Conservation (phyloP, 2,329 filamentous ascomycete genomes). For the Stromatinia cepivora region DNA sequence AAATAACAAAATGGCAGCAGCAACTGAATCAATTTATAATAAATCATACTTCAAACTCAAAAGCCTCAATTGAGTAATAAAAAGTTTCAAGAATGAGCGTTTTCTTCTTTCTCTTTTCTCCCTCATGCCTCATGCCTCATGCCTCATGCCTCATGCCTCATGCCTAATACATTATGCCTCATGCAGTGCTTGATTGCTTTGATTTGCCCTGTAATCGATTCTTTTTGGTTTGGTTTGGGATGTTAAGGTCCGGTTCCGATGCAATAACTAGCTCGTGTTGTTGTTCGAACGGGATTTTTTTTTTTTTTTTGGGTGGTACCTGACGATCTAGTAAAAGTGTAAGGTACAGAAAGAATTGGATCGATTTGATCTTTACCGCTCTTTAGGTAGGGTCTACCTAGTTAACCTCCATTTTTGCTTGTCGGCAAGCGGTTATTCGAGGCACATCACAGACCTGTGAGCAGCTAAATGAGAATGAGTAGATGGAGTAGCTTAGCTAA, state of each 20-base stretch:
- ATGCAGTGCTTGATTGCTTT: slow-evolving; percentile 3
- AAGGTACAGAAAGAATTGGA: slow-evolving; percentile 6
- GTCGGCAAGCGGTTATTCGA: slow-evolving; percentile 20
- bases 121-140: background rate
- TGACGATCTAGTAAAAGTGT: slow-evolving; percentile 17
- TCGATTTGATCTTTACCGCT: slow-evolving; percentile 18
- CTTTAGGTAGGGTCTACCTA: slow-evolving; percentile 7
- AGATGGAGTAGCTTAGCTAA: background rate
- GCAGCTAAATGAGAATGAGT: background rate
- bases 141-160: background rate
- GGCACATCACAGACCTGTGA: slow-evolving; percentile 3
- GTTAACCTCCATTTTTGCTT: background rate
- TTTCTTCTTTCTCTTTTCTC: background rate
- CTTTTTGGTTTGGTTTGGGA: background rate
- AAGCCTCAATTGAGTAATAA: slow-evolving; percentile 11
- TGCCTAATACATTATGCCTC: background rate
- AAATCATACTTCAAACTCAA: slow-evolving; percentile 2
- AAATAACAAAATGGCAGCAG: background rate
- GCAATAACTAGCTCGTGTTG: slow-evolving; percentile 5
- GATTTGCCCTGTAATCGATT: background rate
- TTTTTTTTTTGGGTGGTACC: slow-evolving; percentile 12
- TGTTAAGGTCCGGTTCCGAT: slow-evolving; percentile 4
- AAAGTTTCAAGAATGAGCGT: slow-evolving; percentile 1
- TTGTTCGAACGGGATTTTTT: slow-evolving; percentile 1
- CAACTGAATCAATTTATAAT: slow-evolving; percentile 17